Evolutionary conservation across 2,329 filamentous ascomycete genomes (phyloP).

Genomic region (Aspergillus intermedius): DNA sequence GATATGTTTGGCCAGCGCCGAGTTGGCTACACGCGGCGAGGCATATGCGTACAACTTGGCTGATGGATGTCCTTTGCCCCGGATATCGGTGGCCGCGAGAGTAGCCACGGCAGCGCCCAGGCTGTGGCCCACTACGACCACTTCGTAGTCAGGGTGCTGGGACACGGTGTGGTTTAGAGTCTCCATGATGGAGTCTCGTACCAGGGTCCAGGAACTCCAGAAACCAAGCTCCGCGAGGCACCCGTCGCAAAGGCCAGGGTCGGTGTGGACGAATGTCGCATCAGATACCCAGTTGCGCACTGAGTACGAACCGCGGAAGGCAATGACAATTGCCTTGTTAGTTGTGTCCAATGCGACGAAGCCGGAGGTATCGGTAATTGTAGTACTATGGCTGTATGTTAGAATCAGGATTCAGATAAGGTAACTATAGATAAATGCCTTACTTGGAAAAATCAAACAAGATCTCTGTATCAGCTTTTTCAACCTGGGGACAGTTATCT

Average conservation of each 20-base stretch:
- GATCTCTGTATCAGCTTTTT: conserved; percentile 26
- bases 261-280: conserved; percentile 18
- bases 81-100: conserved; percentile 53
- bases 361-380: conserved; percentile 39
- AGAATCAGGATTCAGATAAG: background rate
- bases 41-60: conserved; percentile 62
- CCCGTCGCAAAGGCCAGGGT: conserved; percentile 35
- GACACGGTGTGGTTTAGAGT: conserved; percentile 1
- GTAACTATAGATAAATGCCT: conserved; percentile 14
- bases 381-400: conserved; percentile 7
- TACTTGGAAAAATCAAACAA: conserved; percentile 44
- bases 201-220: conserved; percentile 38
- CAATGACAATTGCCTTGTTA: conserved; percentile 31
- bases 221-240: conserved; percentile 43
- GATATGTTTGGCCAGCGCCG: conserved; percentile 49
- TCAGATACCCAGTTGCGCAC: conserved; percentile 23
- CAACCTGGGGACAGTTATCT: conserved; percentile 41
- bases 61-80: conserved; percentile 36
- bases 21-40: conserved; percentile 60
- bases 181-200: conserved; percentile 29
- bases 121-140: conserved; percentile 56
- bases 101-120: conserved; percentile 61
- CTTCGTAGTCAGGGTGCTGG: conserved; percentile 27
- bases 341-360: conserved; percentile 45
- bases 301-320: conserved; percentile 33